Evolutionary conservation across 208 protist genomes (phyloP), one percentile per base, ranked within the genome.

Genomic region (Crithidia bombi): DNA sequence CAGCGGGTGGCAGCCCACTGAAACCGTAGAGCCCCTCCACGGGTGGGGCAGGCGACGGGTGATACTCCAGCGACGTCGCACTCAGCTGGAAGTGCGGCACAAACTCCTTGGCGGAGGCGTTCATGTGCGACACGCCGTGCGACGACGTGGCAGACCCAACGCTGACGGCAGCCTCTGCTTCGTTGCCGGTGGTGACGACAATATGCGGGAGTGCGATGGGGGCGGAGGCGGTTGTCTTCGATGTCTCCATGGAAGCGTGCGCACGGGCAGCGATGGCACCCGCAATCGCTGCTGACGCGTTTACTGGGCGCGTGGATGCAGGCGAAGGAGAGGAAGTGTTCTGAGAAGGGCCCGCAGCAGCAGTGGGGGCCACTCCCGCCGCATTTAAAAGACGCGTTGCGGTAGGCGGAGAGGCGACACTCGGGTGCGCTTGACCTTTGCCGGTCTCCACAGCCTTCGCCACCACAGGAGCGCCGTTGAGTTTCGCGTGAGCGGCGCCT

Each of bases 71-170:
- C 5, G 87, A 84, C 43, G 68, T 83, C 3, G 70, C 65, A 46
- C 66, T 73, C 35, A 86, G 56, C 39, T 75, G 56, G 49, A 87
- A 87, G 51, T 74, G 69, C 14, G 76, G 89, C 9, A 92, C 76
- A 57, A 94, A 94, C 75, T 89, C 86, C 61, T 90, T 87, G 26
- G 89, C 89, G 9, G 79, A 69, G n/a, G 82, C 89, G 57, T 94
- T 94, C 84, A 92, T 92, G 32, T 76, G 65, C 6, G 82, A 81
- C 38, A 75, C 28, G 26, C 72, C 69, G 5, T 71, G 39, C 23
- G 75, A 71, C n/a, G 80, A 57, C 43, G 55, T 26, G 3, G 47
- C 28, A 0, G 66, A 44, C 12, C 41, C 61, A 3, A 65, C 54
- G 33, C 61, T 52, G 15, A 44, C 21, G 0, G 36, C 51, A 25